Conservation (phyloP, 805 yeast genomes). For the Candida anglica region DNA sequence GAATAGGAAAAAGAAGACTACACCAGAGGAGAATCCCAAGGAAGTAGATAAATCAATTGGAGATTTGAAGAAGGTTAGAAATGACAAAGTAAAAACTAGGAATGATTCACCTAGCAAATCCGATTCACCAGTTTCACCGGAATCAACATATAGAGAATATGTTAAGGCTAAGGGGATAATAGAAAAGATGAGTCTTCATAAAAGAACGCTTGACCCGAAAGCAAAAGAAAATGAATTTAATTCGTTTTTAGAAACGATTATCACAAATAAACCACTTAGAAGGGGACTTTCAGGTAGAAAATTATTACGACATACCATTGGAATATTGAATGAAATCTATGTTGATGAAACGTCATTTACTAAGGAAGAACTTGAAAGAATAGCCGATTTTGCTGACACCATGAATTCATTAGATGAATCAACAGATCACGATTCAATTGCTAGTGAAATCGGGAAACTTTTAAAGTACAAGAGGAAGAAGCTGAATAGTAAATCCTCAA, state of each 20-base stretch:
- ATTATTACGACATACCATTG: constrained; percentile 1
- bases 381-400: constrained; percentile 5
- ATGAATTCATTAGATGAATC: constrained; percentile 2
- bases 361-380: constrained; percentile 1
- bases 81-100: no score
- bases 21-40: no score
- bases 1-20: no score
- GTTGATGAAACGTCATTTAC: constrained; percentile 5
- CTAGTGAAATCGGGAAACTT: background rate
- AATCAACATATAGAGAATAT: no score
- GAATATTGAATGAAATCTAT: constrained; percentile 8
- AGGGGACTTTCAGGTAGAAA: constrained; percentile 4
- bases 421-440: background rate
- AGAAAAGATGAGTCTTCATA: no score
- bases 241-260: background rate
- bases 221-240: background rate
- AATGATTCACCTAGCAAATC: no score
- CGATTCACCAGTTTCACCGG: no score
- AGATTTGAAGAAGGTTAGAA: no score
- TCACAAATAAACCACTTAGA: constrained; percentile 7
- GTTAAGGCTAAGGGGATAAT: no score
- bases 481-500: no score
- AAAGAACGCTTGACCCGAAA: background rate
- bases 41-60: no score
- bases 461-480: background rate